Evolutionary conservation across 352 stramenopile genomes (phyloP).

Genomic region (Phytophthora citricola): DNA sequence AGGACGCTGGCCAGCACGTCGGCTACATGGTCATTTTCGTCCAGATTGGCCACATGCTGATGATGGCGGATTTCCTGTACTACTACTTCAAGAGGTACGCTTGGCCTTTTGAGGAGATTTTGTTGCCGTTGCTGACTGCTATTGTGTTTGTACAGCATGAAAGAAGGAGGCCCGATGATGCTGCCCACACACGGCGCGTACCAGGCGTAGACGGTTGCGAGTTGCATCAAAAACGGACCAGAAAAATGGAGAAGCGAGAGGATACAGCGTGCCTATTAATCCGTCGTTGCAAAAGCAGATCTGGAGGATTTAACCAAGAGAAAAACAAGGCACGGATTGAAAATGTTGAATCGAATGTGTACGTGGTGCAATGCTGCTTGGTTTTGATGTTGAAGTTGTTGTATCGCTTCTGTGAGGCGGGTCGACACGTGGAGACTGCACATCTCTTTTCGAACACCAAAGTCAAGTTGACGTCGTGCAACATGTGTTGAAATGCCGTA

Average conservation of each 20-base stretch:
- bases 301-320: conserved; percentile 28
- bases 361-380: conserved; percentile 1
- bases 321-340: conserved; percentile 31
- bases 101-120: not conserved
- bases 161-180: conserved; percentile 90
- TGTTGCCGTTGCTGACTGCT: not conserved
- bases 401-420: conserved; percentile 1
- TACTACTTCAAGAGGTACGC: conserved; percentile 97
- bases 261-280: conserved; percentile 31
- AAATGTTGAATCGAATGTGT: conserved; percentile 13
- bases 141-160: conserved; percentile 63
- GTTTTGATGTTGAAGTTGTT: conserved; percentile 15
- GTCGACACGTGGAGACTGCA: conserved; percentile 11
- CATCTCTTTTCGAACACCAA: conserved; percentile 27
- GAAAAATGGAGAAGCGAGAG: conserved; percentile 12
- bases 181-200: conserved; percentile 87
- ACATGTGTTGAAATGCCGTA: conserved; percentile 3
- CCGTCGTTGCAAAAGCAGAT: conserved; percentile 11
- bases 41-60: conserved; percentile 98
- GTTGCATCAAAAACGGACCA: conserved; percentile 20
- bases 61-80: conserved; percentile 99
- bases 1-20: conserved; percentile 89
- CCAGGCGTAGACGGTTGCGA: conserved; percentile 59
- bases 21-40: conserved; percentile 96
- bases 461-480: not conserved